Evolutionary conservation across 352 stramenopile genomes (phyloP), one percentile per base, ranked within the genome.

Genomic region (Pythium pectinolyticum): DNA sequence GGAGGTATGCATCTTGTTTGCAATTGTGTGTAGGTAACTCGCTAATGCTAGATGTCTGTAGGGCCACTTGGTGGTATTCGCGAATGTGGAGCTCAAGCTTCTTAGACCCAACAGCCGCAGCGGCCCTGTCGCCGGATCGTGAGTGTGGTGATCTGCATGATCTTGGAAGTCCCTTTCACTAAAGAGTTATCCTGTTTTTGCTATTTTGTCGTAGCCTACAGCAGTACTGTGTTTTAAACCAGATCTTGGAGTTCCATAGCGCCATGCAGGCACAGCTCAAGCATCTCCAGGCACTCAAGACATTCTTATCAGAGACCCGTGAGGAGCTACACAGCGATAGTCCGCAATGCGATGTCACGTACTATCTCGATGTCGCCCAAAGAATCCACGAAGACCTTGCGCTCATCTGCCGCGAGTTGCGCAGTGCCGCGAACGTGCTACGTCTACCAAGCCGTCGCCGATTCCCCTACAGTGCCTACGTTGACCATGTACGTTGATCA

Each of bases 241-340:
- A 93, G 69, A 90, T 93, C 61, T 76, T 93, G 48, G 84, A 93
- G 70, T 91, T 93, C 61, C 82, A 93, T 59, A 73, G 75, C 52
- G 75, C 84, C 46, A 61, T 88, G 49, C 82, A 90, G 66, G 67
- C 73, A 22, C 80, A 89, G 70, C 61, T 88, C 53, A 72, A 69
- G 8, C 66, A 64, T 6, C 69, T 92, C 32, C 70, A 73, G 22
- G 59, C 69, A 19, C 69, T 90, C 28, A 84, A 82, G 62, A 58
- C 72, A 8, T 89, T 86, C 30, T 57, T 89, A 34, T 50, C 75
- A 46, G 49, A 64, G 35, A 73, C 83, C 48, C 76, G 74, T 6
- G 54, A 78, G 5, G 76, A 80, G 8, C 41, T 90, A 3, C 56
- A 72, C 22, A 61, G 57, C 17, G 73, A 83, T 47, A 59, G 74